Conservation (phyloP, 306 rosid genomes). For the Vicia sativa region DNA sequence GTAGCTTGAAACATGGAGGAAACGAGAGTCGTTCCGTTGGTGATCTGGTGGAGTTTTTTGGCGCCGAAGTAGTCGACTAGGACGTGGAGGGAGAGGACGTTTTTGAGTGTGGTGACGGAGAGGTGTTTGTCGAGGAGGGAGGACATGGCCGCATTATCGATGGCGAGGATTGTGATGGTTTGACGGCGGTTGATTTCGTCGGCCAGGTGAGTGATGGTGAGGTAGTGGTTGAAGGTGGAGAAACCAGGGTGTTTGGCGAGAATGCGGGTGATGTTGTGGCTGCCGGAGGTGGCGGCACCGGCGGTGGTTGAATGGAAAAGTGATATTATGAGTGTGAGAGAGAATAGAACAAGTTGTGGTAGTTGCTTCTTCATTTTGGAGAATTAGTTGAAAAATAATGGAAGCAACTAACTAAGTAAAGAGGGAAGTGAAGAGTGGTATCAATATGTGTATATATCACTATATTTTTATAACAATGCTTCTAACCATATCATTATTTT, state of each 20-base stretch:
- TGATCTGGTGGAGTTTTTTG: constrained; percentile 84
- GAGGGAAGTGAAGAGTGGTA: constrained; percentile 1
- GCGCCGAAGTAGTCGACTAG: constrained; percentile 89
- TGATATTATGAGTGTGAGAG: constrained; percentile 9
- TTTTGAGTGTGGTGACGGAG: constrained; percentile 62
- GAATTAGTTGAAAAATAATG: background rate
- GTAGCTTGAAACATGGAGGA: constrained; percentile 82
- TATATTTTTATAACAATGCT: background rate
- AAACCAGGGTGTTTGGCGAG: constrained; percentile 70
- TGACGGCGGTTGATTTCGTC: constrained; percentile 88
- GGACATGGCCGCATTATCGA: constrained; percentile 89
- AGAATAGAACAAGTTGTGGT: background rate
- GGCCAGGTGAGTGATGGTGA: constrained; percentile 84
- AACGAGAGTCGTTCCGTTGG: constrained; percentile 65
- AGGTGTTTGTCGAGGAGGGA: constrained; percentile 64
- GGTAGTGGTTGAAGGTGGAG: constrained; percentile 93
- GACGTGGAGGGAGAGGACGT: constrained; percentile 87
- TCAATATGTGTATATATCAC: background rate
- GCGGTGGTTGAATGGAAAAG: constrained; percentile 40
- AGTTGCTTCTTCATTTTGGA: constrained; percentile 17
- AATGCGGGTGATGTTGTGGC: constrained; percentile 73
- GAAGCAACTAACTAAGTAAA: background rate
- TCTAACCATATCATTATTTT: background rate
- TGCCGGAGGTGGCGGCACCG: constrained; percentile 28
- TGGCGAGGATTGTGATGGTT: constrained; percentile 87